Evolutionary conservation across 2,329 filamentous ascomycete genomes (phyloP).

Genomic region (Pseudogymnoascus sp.): DNA sequence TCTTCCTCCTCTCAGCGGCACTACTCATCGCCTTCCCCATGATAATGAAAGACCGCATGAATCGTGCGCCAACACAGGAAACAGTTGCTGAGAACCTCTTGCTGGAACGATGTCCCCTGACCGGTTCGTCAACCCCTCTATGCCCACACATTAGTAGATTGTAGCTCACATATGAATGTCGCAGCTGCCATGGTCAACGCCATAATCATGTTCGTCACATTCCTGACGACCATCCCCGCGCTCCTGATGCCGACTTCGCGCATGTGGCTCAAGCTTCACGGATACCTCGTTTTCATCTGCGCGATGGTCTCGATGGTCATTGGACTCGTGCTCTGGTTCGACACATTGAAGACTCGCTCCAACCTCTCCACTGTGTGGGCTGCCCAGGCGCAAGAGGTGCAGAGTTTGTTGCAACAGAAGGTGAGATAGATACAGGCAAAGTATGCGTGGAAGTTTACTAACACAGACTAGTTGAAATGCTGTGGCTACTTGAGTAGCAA

Average conservation of each 20-base stretch:
- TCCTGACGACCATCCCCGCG: conserved; percentile 64
- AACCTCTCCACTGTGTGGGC: conserved; percentile 58
- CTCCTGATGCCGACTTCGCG: conserved; percentile 60
- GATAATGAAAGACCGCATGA: conserved; percentile 39
- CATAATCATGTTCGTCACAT: conserved; percentile 64
- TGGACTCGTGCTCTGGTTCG: conserved; percentile 65
- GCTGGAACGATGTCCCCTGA: conserved; percentile 46
- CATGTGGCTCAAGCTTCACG: conserved; percentile 64
- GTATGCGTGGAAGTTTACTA: background rate
- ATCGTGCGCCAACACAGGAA: conserved; percentile 37
- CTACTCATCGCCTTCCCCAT: conserved; percentile 49
- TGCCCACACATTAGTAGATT: background rate
- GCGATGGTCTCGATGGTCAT: conserved; percentile 59
- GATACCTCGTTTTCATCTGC: conserved; percentile 57
- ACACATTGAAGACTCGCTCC: conserved; percentile 62
- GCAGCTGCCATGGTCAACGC: conserved; percentile 66
- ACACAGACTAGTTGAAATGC: conserved; percentile 59
- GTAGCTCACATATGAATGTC: background rate
- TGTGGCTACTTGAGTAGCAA: conserved; percentile 74
- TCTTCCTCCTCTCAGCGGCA: conserved; percentile 47
- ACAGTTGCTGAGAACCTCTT: conserved; percentile 48
- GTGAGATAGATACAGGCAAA: conserved; percentile 29
- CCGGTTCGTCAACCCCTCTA: conserved; percentile 36
- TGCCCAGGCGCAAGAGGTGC: conserved; percentile 48
- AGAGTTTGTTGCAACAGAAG: conserved; percentile 64